Evolutionary conservation across 805 yeast genomes (phyloP).

Genomic region (Saccharomyces jurei): DNA sequence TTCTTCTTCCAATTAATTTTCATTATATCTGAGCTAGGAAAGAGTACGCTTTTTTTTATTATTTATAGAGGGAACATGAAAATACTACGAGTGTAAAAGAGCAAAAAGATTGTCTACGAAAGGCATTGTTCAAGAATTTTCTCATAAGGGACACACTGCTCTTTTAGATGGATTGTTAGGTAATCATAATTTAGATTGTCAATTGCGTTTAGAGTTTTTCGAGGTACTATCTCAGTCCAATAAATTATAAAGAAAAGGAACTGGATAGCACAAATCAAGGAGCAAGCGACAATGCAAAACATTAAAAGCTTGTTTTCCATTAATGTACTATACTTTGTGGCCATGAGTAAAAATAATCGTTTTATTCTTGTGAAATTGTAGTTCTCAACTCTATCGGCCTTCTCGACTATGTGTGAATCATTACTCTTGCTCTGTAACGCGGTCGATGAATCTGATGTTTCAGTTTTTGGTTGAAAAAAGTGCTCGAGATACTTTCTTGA

Average conservation of each 20-base stretch:
- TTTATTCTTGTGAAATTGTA: neutral
- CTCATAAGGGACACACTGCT: neutral
- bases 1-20: neutral
- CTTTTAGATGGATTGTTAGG: neutral
- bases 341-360: neutral
- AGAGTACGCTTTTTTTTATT: neutral
- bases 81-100: neutral
- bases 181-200: neutral
- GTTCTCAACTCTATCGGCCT: neutral
- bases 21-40: neutral
- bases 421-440: neutral
- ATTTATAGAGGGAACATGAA: neutral
- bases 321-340: neutral
- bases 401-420: neutral
- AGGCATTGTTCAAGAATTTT: neutral
- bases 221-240: neutral
- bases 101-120: neutral
- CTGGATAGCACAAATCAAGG: neutral
- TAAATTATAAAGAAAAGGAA: neutral
- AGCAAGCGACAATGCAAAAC: neutral
- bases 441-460: neutral
- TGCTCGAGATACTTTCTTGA: neutral
- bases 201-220: neutral
- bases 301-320: neutral
- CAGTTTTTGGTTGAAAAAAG: neutral